These are phyloP conservation scores for Licmophora abbreviata DNA, from an alignment of 108 stramenopile genomes.

Conservation along the genomic window DNA sequence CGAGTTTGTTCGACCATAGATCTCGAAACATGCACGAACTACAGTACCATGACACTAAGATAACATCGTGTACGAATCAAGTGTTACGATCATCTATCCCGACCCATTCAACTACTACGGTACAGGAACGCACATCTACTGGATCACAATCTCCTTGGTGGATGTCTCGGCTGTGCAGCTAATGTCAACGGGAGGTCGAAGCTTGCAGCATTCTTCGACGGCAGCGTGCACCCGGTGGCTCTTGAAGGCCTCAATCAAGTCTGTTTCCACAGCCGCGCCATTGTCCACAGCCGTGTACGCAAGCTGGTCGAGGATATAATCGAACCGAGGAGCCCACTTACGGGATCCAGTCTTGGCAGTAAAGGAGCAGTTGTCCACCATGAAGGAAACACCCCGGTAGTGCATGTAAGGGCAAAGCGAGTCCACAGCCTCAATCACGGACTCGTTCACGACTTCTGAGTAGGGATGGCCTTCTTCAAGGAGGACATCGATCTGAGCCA, in stretches of 20 bases:
- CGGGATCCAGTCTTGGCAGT: conserved; percentile 96
- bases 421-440: conserved; percentile 98
- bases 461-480: conserved; percentile 93
- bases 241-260: conserved; percentile 84
- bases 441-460: conserved; percentile 98
- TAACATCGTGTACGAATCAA: no score
- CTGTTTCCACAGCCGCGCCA: conserved; percentile 77
- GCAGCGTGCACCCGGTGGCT: conserved; percentile 91
- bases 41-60: no score
- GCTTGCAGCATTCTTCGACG: conserved; percentile 91
- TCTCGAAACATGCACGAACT: no score
- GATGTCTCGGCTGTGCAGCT: conserved; percentile 83
- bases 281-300: conserved; percentile 97
- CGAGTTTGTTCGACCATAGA: no score
- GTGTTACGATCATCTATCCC: no score
- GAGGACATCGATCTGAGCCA: conserved; percentile 98
- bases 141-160: conserved; percentile 94
- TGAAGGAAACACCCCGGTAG: conserved; percentile 97
- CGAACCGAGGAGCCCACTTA: conserved; percentile 98
- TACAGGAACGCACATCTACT: no score
- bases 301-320: conserved; percentile 97
- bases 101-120: no score
- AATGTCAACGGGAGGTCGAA: conserved; percentile 95
- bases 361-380: conserved; percentile 99
- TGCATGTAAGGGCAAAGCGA: conserved; percentile 99